phyloP scores from a whole-genome alignment of 2,329 filamentous ascomycete genomes.

The Colletotrichum costaricense region DNA sequence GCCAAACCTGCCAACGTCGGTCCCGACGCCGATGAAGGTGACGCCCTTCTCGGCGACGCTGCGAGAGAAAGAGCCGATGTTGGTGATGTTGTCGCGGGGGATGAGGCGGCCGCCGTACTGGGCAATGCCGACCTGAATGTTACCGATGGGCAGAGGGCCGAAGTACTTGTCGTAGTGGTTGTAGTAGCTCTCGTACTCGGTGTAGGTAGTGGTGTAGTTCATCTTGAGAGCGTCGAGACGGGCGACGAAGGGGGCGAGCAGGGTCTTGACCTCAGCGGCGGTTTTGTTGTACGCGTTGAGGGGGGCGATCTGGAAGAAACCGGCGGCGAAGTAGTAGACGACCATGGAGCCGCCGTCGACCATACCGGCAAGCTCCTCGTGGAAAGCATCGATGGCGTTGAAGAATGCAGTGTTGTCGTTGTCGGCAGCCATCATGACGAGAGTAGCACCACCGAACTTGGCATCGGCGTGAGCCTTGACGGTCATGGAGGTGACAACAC shows the following conservation, averaged over 20 bases:
- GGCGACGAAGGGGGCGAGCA: conserved; percentile 56
- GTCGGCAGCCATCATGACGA: conserved; percentile 44
- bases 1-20: conserved; percentile 42
- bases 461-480: conserved; percentile 48
- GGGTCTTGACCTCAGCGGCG: conserved; percentile 50
- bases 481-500: conserved; percentile 53
- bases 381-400: conserved; percentile 44
- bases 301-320: conserved; percentile 58
- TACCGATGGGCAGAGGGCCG: conserved; percentile 52
- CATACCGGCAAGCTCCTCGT: conserved; percentile 53
- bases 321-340: conserved; percentile 59
- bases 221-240: conserved; percentile 51
- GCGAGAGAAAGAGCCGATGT: conserved; percentile 35
- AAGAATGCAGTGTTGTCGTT: conserved; percentile 45
- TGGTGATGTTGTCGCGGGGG: conserved; percentile 37
- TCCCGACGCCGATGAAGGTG: conserved; percentile 43
- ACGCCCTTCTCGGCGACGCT: conserved; percentile 36
- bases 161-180: conserved; percentile 55
- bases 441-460: conserved; percentile 45
- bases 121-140: conserved; percentile 57
- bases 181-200: conserved; percentile 46
- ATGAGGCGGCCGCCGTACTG: conserved; percentile 42
- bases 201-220: conserved; percentile 38
- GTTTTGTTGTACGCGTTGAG: conserved; percentile 60
- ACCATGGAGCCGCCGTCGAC: conserved; percentile 62